phyloP scores from a whole-genome alignment of 1,284 basidiomycete genomes.

The Cryptococcus sp. region DNA sequence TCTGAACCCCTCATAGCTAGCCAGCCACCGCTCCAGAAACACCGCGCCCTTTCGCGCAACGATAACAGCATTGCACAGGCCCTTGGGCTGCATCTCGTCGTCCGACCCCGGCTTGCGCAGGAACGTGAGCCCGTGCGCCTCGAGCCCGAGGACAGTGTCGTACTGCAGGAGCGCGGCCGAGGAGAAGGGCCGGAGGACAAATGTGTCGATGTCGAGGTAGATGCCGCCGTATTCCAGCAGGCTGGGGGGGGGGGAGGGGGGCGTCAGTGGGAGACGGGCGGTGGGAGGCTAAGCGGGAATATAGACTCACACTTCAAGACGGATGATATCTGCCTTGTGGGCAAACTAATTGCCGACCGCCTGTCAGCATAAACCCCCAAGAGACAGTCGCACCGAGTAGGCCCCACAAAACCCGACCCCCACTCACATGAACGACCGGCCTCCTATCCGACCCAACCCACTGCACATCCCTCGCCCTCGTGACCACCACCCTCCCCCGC shows the following conservation, averaged over 20 bases:
- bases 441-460: slow-evolving; percentile 29
- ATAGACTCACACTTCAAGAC: slow-evolving; percentile 40
- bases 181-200: slow-evolving; percentile 27
- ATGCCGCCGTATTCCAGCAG: slow-evolving; percentile 49
- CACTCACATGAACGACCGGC: slow-evolving; percentile 34
- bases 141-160: slow-evolving; percentile 49
- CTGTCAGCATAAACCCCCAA: no score
- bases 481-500: slow-evolving; percentile 25
- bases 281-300: not conserved
- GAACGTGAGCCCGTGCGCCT: slow-evolving; percentile 33
- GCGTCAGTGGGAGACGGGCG: not conserved
- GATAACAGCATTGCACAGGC: slow-evolving; percentile 52
- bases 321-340: slow-evolving; percentile 51
- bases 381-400: no score
- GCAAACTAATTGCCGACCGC: no score
- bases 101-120: slow-evolving; percentile 19
- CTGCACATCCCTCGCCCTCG: slow-evolving; percentile 29
- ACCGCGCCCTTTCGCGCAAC: slow-evolving; percentile 39
- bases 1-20: slow-evolving; percentile 46
- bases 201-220: slow-evolving; percentile 51
- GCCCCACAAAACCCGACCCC: not conserved
- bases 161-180: slow-evolving; percentile 28
- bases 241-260: slow-evolving; percentile 14
- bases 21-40: slow-evolving; percentile 46
- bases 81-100: slow-evolving; percentile 42